Base-by-base conservation (phyloP, 2,329 filamentous ascomycete species). In the Colletotrichum brevisporum region DNA sequence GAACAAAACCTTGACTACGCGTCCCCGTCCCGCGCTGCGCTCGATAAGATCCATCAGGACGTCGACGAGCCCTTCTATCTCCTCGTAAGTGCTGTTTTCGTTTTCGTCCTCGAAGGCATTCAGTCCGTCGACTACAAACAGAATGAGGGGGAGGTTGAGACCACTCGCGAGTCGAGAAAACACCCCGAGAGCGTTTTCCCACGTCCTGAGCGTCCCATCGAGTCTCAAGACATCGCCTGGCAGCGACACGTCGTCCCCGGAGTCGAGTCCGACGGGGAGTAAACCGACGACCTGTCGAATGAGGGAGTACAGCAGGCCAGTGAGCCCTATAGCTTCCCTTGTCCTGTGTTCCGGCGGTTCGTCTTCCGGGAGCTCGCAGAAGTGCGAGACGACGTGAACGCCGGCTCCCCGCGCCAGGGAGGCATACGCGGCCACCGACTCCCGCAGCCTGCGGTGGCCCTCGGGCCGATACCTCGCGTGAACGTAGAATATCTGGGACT, bases 331-430 rank as follows among this genome's bases (percentile, higher is more conserved):
- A 3, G 71, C 57, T 41, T 73, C 70, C 8, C 58, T 47, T 12
- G 62, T 69, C 39, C 71, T 66, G 18, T 58, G 31, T 12, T 48
- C 26, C 5, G 65, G 64, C 10, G 68, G 59, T 9, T 65, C 67
- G 4, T 67, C 61, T 4, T 13, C 4, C 1, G 57, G 61, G 10
- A 70, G 61, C 6, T 36, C n/a, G 43, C 71, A 72, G 52, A 71
- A 71, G 58, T 71, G 66, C 2, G 71, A 71, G 2, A 69, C 45
- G 27, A 72, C 65, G 16, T 64, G 64, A 9, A 69, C 48, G 8
- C 68, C 59, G 43, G 53, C 45, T 9, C 57, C 45, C 9, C 48
- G 59, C 13, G 64, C 57, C 21, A 69, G 54, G 1, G 54, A 43
- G 5, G 52, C 41, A 45, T 72, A 71, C 18, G 56, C 61, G 13